Conservation (phyloP, 257 asterid species). For the Solanum lignicaule region DNA sequence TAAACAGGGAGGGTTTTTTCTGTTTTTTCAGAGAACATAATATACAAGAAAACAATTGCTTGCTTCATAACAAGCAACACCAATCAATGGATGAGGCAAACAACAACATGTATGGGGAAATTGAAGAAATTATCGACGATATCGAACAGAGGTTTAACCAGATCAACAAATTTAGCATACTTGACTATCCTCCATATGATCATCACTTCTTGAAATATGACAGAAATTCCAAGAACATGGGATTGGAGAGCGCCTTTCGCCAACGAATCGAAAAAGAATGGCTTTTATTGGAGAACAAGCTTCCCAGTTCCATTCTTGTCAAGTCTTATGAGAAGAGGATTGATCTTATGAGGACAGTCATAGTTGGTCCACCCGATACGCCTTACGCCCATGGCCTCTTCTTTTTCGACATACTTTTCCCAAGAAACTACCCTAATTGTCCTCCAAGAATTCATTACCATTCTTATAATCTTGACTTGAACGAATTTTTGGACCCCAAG, state of each 20-base stretch:
- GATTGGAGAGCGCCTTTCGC: not conserved
- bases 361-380: slow-evolving; percentile 12
- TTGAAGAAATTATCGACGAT: slow-evolving; percentile 21
- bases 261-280: not conserved
- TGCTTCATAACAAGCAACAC: not conserved
- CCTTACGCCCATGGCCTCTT: slow-evolving; percentile 23
- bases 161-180: slow-evolving; percentile 10
- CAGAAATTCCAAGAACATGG: not conserved
- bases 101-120: slow-evolving; percentile 12
- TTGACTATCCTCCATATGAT: not conserved
- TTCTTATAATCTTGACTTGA: slow-evolving; percentile 4
- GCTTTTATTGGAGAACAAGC: not conserved
- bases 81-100: not conserved
- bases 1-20: not conserved
- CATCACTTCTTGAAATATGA: slow-evolving; percentile 5
- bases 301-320: slow-evolving; percentile 13
- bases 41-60: not conserved
- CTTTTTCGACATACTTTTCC: slow-evolving; percentile 24
- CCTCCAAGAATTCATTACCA: slow-evolving; percentile 25
- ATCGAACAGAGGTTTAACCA: slow-evolving; percentile 2
- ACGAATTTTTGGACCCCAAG: not conserved
- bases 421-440: slow-evolving; percentile 11
- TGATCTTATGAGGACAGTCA: slow-evolving; percentile 28
- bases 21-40: not conserved
- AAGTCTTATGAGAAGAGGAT: slow-evolving; percentile 7